Conservation (phyloP, 1,284 basidiomycete species). For the Xerocomus cyaneibrunnescens region DNA sequence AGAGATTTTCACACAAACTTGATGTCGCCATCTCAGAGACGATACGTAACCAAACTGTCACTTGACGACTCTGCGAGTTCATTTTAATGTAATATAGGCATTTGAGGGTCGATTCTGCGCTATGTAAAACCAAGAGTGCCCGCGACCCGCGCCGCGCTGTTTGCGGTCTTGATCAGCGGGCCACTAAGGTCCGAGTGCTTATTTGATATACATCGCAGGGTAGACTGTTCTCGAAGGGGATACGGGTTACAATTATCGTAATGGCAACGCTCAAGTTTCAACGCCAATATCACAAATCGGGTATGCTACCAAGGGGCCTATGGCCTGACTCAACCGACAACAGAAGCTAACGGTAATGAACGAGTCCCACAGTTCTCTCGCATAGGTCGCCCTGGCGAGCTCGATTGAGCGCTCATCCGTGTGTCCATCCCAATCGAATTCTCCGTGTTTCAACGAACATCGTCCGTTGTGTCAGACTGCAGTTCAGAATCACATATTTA, state of each 20-base stretch:
- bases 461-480: slow-evolving; percentile 5
- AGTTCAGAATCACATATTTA: too few species aligned
- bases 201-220: background rate
- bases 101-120: background rate
- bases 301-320: background rate
- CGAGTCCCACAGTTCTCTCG: slow-evolving; percentile 1
- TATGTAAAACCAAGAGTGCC: background rate
- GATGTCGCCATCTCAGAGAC: background rate
- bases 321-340: background rate
- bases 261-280: slow-evolving; percentile 16
- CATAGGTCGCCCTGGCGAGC: background rate
- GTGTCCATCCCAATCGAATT: background rate
- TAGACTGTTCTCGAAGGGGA: background rate
- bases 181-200: background rate
- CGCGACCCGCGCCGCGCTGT: background rate
- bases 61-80: background rate
- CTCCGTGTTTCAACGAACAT: slow-evolving; percentile 17
- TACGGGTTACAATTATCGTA: slow-evolving; percentile 8
- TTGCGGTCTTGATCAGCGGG: background rate
- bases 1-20: background rate
- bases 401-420: background rate
- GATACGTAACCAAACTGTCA: background rate
- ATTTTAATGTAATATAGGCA: too few species aligned
- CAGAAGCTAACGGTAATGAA: slow-evolving; percentile 10
- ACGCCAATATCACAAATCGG: background rate